Conservation (phyloP, 2,329 filamentous ascomycete species). For the Aspergillus pseudoterreus region DNA sequence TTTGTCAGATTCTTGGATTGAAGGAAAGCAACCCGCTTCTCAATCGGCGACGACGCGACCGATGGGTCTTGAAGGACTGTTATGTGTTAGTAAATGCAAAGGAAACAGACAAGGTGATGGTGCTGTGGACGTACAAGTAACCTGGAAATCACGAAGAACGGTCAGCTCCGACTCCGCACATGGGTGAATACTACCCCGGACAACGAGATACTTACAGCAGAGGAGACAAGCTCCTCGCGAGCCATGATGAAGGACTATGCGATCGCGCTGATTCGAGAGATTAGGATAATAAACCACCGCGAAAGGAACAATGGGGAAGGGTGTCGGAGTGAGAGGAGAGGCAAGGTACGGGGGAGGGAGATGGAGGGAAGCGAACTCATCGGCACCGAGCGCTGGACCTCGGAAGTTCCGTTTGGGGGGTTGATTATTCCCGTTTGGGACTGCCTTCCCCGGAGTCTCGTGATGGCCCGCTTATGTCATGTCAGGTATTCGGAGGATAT, state of each 20-base stretch:
- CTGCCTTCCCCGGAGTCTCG: constrained; percentile 28
- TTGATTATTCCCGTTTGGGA: background rate
- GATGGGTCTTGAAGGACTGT: constrained; percentile 90
- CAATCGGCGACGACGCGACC: constrained; percentile 82
- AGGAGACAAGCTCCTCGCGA: constrained; percentile 87
- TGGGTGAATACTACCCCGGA: constrained; percentile 19
- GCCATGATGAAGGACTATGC: constrained; percentile 61
- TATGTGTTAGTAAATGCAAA: background rate
- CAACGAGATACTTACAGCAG: constrained; percentile 58
- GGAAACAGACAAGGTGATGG: background rate
- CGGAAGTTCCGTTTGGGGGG: constrained; percentile 25
- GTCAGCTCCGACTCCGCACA: constrained; percentile 26
- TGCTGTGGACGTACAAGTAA: constrained; percentile 47
- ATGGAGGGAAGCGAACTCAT: constrained; percentile 13
- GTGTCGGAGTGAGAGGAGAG: constrained; percentile 10
- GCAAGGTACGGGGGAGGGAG: constrained; percentile 6
- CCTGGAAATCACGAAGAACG: constrained; percentile 28
- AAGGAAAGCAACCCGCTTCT: constrained; percentile 88
- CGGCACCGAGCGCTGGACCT: constrained; percentile 33
- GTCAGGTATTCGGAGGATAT: constrained; percentile 8
- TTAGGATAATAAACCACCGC: constrained; percentile 6
- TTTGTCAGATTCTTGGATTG: constrained; percentile 96
- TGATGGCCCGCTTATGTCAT: constrained; percentile 15
- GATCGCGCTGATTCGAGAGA: constrained; percentile 3
- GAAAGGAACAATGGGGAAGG: constrained; percentile 7